phyloP scores from a whole-genome alignment of 2,329 filamentous ascomycete genomes.

The Aspergillus fumigatus region DNA sequence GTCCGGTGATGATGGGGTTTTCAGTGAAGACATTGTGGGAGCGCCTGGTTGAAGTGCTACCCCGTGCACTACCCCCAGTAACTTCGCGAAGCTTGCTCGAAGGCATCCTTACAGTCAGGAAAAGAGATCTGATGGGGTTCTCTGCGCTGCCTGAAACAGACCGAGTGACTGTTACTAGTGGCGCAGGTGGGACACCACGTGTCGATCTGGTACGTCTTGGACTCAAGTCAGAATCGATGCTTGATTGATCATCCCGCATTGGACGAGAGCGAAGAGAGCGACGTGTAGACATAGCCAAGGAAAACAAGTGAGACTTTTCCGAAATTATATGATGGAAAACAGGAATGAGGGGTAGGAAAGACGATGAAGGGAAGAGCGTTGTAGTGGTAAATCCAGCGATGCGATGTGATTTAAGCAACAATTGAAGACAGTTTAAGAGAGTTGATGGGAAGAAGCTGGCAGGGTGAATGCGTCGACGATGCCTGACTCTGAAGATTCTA shows the following conservation, averaged over 20 bases:
- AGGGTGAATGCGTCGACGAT: not conserved
- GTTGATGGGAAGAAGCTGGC: not conserved
- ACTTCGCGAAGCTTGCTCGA: conserved; percentile 48
- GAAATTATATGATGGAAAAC: not conserved
- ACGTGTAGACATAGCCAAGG: conserved; percentile 31
- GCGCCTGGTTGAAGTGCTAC: conserved; percentile 24
- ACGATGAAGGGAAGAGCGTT: not conserved
- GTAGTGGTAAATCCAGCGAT: not conserved
- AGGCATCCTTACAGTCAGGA: conserved; percentile 47
- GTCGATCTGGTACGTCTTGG: conserved; percentile 36
- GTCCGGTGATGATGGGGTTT: conserved; percentile 42
- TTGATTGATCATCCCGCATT: conserved; percentile 23
- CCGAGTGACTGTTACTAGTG: conserved; percentile 36
- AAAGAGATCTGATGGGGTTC: conserved; percentile 39
- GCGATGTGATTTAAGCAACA: not conserved
- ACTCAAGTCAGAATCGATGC: conserved; percentile 30
- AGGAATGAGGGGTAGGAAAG: not conserved
- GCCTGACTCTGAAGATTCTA: conserved; percentile 16
- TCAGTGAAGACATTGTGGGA: conserved; percentile 44
- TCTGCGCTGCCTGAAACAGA: conserved; percentile 31
- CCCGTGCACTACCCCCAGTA: conserved; percentile 30
- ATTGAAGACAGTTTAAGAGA: not conserved
- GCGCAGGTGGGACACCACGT: conserved; percentile 24
- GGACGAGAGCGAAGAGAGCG: conserved; percentile 37
- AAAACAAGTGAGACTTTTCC: not conserved